Evolutionary conservation across 2,329 filamentous ascomycete genomes (phyloP).

Genomic region (Bipolaris sorokiniana): DNA sequence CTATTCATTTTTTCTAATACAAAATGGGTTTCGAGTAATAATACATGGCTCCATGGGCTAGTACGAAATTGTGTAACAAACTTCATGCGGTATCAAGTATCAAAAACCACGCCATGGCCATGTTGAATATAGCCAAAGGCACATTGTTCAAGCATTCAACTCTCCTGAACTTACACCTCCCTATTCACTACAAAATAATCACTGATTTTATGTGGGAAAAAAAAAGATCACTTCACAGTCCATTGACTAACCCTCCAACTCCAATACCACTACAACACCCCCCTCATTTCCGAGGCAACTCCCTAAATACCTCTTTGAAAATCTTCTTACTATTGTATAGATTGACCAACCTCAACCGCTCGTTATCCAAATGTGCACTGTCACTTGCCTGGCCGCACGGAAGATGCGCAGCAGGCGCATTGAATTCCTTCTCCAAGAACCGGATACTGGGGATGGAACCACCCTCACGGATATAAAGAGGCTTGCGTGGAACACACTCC

Average conservation of each 20-base stretch:
- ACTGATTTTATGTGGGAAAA: too few species aligned
- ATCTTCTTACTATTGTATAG: constrained; percentile 91
- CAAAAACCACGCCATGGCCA: too few species aligned
- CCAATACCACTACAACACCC: neutral
- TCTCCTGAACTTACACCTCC: too few species aligned
- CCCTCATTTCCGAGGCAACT: constrained; percentile 52
- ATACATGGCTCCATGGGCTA: too few species aligned
- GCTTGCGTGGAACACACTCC: constrained; percentile 55
- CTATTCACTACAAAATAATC: too few species aligned
- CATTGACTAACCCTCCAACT: neutral
- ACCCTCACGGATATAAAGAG: constrained; percentile 92
- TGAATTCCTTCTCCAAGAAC: constrained; percentile 93
- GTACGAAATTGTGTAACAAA: too few species aligned
- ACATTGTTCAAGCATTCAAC: too few species aligned
- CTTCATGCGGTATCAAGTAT: too few species aligned
- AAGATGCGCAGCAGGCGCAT: constrained; percentile 86
- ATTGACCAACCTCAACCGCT: constrained; percentile 86
- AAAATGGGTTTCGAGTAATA: too few species aligned
- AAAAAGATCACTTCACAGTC: neutral
- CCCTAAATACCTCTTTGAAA: constrained; percentile 81
- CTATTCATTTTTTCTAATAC: too few species aligned
- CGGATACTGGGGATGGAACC: constrained; percentile 93
- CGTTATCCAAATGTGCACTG: constrained; percentile 91
- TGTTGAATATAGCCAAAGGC: too few species aligned
- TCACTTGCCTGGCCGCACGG: constrained; percentile 96